Base-by-base conservation (phyloP, 768 basidiomycete species). In the Lentinula aciculospora region DNA sequence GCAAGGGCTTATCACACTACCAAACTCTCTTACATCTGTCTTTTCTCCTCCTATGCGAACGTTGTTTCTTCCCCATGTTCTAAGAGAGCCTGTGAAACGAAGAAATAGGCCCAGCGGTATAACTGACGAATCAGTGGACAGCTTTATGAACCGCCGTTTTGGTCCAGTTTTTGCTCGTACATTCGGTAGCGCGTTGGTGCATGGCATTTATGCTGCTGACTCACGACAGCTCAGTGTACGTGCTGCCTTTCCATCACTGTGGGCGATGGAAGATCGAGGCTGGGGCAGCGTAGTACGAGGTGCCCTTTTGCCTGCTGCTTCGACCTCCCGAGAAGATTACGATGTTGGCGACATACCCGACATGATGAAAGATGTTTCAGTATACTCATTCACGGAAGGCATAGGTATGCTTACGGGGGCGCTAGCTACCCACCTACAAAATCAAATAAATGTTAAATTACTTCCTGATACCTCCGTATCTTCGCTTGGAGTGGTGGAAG, bases 191-290 rank as follows among this genome's bases (percentile, higher is more conserved):
- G 88, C 95, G 0, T 74, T 97, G 58, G 83, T 94, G 1, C 95
- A 97, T 65, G 96, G 96, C 0, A 89, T 98, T 56, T 98, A 98
- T 67, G 94, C 93, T 1, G 83, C 92, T 0, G 93, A 96, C 64
- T 82, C 94, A 2, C 74, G 89, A 2, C 64, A 74, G 39, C 71
- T 98, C 17, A 92, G 90, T 58, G 75, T 93, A 2, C 81, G 86
- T 3, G 79, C 92, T 2, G 82, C 92, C 1, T 92, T 97, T 65
- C 88, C 91, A 0, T 72, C 75, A 2, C 62, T 97, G 54, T 89
- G 84, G 81, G 80, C 86, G 0, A 77, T 85, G 0, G 92, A 88
- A 66, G 78, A 84, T 51, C 69, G 76, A 21, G 86, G 89, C 2
- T 67, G 74, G 15, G 94, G 94, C 0, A 88, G 88, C 48, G 75